Evolutionary conservation across 2,329 filamentous ascomycete species (phyloP).

Genomic region (Onygena corvina): DNA sequence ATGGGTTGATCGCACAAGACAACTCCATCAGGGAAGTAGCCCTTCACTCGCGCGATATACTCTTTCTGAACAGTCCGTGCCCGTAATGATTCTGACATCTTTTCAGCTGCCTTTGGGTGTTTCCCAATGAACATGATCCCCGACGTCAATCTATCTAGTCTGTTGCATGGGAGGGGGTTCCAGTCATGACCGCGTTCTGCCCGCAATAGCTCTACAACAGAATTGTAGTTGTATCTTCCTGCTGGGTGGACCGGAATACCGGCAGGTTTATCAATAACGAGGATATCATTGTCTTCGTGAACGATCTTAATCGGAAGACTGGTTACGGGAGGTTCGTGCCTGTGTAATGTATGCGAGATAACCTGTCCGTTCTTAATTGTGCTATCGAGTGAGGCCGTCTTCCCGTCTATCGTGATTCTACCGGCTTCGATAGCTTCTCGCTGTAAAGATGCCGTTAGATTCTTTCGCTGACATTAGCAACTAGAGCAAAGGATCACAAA

Average conservation of each 20-base stretch:
- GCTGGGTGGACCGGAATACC: conserved; percentile 92
- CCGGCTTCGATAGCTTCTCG: conserved; percentile 67
- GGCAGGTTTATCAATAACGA: conserved; percentile 93
- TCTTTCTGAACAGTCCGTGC: conserved; percentile 82
- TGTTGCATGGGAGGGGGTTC: conserved; percentile 65
- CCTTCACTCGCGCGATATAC: conserved; percentile 82
- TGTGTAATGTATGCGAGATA: conserved; percentile 84
- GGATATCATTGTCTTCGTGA: conserved; percentile 82
- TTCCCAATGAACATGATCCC: conserved; percentile 98
- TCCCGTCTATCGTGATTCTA: conserved; percentile 67
- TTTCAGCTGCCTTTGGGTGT: conserved; percentile 64
- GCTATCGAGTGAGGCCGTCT: conserved; percentile 54
- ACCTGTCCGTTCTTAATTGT: conserved; percentile 78
- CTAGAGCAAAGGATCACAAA: conserved; percentile 25
- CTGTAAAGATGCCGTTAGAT: conserved; percentile 26
- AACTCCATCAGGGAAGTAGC: conserved; percentile 82
- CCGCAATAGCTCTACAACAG: conserved; percentile 83
- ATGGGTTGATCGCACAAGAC: conserved; percentile 89
- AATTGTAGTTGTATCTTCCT: conserved; percentile 91
- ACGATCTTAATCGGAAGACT: conserved; percentile 67
- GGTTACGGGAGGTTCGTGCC: conserved; percentile 89
- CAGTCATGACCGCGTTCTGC: conserved; percentile 52
- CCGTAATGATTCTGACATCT: conserved; percentile 63
- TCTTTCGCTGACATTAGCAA: background rate
- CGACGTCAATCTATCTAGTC: conserved; percentile 86